Base-by-base conservation (phyloP, 176 grass and related monocot genomes). In the Carex scoparia region DNA sequence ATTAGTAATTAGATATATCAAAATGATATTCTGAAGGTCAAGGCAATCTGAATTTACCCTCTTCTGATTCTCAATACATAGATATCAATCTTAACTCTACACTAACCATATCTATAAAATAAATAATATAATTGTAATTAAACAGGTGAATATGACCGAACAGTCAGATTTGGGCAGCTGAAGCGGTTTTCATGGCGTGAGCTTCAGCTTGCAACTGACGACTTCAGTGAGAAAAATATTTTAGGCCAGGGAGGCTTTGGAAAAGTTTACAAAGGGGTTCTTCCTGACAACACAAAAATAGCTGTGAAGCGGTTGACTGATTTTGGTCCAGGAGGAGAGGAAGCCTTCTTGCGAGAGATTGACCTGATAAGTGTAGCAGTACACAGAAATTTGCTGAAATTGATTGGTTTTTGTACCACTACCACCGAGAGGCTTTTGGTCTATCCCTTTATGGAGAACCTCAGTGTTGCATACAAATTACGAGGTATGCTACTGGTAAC, bases 391-490 rank as follows among this genome's bases (percentile, higher is more conserved):
- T 91, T 99, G 84, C 69, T 99, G 63, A 88, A 86, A 85, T 73
- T 99, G 84, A 94, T 94, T 84, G 96, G 96, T n/a, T 99, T 91
- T 65, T 99, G 96, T 79, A 95, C 88, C 0, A 99, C 91, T 70
- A 8, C 69, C 0, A 89, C 54, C 1, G 96, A 99, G 32, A 83
- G 90, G 27, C 89, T 99, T 56, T 91, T 99, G 66, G 93, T 99
- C 65, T 99, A 99, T 86, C 93, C 96, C 77, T 99, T 91, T 46
- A 99, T 99, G 93, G 85, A 90, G 71, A 99, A 99, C 85, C 79
- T 94, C 18, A 95, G 96, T 79, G 96, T 99, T 51, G 91, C 96
- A 55, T 91, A 90, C 1, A 80, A 79, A 68, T 88, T 99, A 81
- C 87, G 93, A 99, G 96, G 96, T 99, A 91, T 16, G 28, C 62